phyloP scores from a whole-genome alignment of 2,329 filamentous ascomycete genomes.

The Colletotrichum sp. region DNA sequence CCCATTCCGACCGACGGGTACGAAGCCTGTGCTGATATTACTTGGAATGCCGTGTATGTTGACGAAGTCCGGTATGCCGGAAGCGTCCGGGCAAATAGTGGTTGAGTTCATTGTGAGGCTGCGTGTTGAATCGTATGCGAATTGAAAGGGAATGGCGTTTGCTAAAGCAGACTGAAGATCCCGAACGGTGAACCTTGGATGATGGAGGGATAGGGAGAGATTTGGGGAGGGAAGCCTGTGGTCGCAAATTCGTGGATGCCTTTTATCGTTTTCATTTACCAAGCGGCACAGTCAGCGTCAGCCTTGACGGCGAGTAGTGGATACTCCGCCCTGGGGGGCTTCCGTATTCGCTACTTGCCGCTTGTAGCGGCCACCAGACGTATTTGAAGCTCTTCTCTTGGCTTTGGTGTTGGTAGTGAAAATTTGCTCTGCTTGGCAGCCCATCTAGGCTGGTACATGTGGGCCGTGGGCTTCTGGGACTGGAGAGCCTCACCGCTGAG shows the following conservation, averaged over 20 bases:
- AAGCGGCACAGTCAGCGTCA: neutral
- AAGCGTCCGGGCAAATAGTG: neutral
- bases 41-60: neutral
- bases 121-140: neutral
- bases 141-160: no score
- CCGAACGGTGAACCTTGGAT: no score
- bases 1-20: neutral
- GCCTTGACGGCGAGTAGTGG: rapidly evolving
- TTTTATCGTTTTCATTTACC: rapidly evolving
- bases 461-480: neutral
- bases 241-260: no score
- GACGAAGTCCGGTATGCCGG: neutral
- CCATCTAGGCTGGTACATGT: neutral
- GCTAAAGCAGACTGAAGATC: no score
- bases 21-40: neutral
- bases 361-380: no score
- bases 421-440: neutral
- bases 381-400: neutral
- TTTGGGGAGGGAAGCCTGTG: no score
- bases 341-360: no score
- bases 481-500: neutral
- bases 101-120: neutral
- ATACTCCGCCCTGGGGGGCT: rapidly evolving
- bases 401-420: neutral
- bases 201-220: no score